phyloP scores from a whole-genome alignment of 1,284 basidiomycete species.

The Erythrobasidium hasegawianum region DNA sequence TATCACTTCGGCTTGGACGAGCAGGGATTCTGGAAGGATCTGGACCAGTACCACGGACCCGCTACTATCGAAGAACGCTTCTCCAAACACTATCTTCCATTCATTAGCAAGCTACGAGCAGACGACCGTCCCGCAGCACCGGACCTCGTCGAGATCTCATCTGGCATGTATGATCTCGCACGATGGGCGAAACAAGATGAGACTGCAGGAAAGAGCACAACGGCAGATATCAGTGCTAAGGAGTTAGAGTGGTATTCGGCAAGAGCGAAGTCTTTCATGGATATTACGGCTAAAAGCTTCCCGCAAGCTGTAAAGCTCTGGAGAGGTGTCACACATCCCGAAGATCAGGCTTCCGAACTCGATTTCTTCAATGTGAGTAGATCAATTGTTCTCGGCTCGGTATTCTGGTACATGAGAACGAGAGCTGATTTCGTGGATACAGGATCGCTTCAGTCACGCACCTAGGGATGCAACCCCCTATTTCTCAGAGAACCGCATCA shows the following conservation, averaged over 20 bases:
- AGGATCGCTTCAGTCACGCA: constrained; percentile 37
- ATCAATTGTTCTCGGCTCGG: too few relatives aligned
- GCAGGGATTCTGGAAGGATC: constrained; percentile 47
- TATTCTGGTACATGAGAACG: too few relatives aligned
- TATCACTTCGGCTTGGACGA: constrained; percentile 50
- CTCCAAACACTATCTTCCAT: constrained; percentile 45
- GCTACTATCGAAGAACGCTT: constrained; percentile 50
- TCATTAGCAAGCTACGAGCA: constrained; percentile 42
- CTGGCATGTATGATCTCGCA: constrained; percentile 50
- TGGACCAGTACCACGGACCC: constrained; percentile 48
- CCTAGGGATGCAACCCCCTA: constrained; percentile 28
- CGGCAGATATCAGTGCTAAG: constrained; percentile 45
- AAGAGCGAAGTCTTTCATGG: constrained; percentile 37
- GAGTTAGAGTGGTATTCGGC: constrained; percentile 49
- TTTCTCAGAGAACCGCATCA: constrained; percentile 42
- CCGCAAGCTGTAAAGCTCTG: constrained; percentile 41
- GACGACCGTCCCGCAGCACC: constrained; percentile 44
- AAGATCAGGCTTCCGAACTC: constrained; percentile 41
- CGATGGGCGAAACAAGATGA: constrained; percentile 49
- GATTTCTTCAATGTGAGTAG: constrained; percentile 46
- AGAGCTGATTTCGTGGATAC: too few relatives aligned
- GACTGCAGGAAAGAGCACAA: constrained; percentile 40
- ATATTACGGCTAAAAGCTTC: constrained; percentile 38
- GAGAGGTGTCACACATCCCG: constrained; percentile 41
- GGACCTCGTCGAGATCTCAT: constrained; percentile 49